Base-by-base conservation (phyloP, 306 rosid species). In the Prosopis cineraria region DNA sequence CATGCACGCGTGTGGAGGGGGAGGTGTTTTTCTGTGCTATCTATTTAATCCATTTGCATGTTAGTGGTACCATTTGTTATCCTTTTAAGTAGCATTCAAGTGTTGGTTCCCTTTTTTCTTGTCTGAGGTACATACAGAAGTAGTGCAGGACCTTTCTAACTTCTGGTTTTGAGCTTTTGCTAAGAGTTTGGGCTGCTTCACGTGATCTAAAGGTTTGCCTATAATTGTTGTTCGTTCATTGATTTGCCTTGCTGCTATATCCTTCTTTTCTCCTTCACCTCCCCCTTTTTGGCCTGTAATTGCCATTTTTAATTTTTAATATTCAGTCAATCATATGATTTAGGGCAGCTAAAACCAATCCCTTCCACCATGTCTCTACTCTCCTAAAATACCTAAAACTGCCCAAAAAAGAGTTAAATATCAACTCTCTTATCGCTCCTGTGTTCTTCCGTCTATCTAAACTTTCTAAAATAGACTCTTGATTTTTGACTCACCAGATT, bases 181-280 rank as follows among this genome's bases (percentile, higher is more conserved):
- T 92, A 85, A 91, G 87, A 87, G 97, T 92, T 67, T 94, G 98
- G 98, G 97, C 92, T 74, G 87, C 89, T 84, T 92, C 98, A 2
- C 88, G 98, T 76, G 98, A 94, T 84, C 76, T 89, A 79, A 94
- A 92, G 98, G 98, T 94, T 79, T 73, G 84, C 59, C 70, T 76
- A 31, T 68, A 56, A 10, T 75, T 64, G 64, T 7, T 68, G 63
- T 59, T 70, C 9, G 44, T 69, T 77, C 70, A 47, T 55, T 53
- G 39, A 27, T 20, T 30, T 47, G 67, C 39, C 48, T 68, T 77
- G n/a, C 45, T 24, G 45, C 20, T 41, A 40, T 41, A 24, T 40
- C 53, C 20, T 65, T 74, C 44, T 73, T 43, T 44, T 27, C 43
- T 12, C 24, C n/a, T 12, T 50, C 7, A 2, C 8, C 22, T 8